Percentiles rank a stretch among this genome's conserved stretches.
Conservation (phyloP, 1,139 yeast species). For the Diutina siamensis region DNA sequence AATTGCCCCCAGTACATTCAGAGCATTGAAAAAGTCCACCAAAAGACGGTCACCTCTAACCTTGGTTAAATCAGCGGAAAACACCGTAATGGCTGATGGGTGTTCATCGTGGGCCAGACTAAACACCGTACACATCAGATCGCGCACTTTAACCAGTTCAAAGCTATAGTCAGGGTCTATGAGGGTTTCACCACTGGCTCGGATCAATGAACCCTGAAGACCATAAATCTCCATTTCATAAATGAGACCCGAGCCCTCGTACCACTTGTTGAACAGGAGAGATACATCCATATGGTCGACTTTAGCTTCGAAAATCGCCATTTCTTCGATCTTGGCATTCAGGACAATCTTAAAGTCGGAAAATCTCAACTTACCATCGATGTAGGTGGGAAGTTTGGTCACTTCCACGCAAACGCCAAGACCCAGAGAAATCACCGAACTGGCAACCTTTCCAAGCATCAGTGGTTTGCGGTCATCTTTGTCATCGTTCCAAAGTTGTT, state of each 20-base stretch:
- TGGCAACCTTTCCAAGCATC: slow-evolving; percentile 13
- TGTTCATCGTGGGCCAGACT: slow-evolving; percentile 11
- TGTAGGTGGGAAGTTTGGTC: neutral
- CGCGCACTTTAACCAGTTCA: slow-evolving; percentile 40
- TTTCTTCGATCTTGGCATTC: slow-evolving; percentile 11
- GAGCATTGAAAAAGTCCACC: slow-evolving; percentile 58
- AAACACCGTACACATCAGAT: slow-evolving; percentile 38
- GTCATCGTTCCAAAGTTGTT: slow-evolving; percentile 12
- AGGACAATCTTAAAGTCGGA: neutral
- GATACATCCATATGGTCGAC: slow-evolving; percentile 47
- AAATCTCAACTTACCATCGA: neutral
- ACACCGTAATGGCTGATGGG: slow-evolving; percentile 44
- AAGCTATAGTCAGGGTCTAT: slow-evolving; percentile 36
- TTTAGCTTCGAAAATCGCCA: slow-evolving; percentile 22
- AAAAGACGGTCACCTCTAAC: slow-evolving; percentile 47
- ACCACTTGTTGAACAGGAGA: slow-evolving; percentile 58
- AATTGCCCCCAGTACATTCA: slow-evolving; percentile 59
- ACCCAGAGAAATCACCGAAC: neutral
- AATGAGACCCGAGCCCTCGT: slow-evolving; percentile 54
- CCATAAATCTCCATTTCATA: slow-evolving; percentile 54
- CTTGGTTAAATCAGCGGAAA: slow-evolving; percentile 53
- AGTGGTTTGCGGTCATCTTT: neutral
- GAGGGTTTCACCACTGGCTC: slow-evolving; percentile 7
- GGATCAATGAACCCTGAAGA: slow-evolving; percentile 36
- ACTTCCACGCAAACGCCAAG: neutral